Evolutionary conservation across 108 stramenopile genomes (phyloP).

Genomic region (Schizochytrium sp.): DNA sequence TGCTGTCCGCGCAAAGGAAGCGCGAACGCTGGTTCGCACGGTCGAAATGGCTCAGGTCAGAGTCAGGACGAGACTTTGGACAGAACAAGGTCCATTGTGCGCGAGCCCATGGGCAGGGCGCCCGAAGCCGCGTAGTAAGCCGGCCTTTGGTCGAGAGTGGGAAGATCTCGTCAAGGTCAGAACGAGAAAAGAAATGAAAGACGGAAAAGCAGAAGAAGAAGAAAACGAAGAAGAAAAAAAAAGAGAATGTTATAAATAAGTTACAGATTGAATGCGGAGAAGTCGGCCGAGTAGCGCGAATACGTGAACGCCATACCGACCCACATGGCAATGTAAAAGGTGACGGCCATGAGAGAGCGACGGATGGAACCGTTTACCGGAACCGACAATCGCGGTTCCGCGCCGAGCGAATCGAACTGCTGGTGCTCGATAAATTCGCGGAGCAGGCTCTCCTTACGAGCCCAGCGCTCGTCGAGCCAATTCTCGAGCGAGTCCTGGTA

Average conservation of each 20-base stretch:
- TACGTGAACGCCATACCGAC: neutral
- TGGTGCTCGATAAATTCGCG: conserved; percentile 24
- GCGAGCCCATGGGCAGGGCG: too few species aligned
- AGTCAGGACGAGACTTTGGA: neutral
- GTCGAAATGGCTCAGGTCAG: neutral
- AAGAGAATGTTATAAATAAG: neutral
- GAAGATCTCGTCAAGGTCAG: too few species aligned
- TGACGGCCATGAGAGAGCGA: conserved; percentile 4
- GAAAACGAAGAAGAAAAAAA: too few species aligned
- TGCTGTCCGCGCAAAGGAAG: neutral
- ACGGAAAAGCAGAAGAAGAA: too few species aligned
- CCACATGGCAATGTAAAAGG: conserved; percentile 2
- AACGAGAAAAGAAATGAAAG: too few species aligned
- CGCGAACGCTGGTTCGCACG: neutral
- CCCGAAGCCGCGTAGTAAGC: too few species aligned
- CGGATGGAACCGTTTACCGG: neutral
- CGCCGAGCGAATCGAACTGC: conserved; percentile 12
- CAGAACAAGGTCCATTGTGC: too few species aligned
- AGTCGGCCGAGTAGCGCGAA: neutral
- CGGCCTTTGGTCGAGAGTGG: too few species aligned
- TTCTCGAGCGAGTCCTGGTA: neutral
- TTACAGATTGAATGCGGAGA: neutral
- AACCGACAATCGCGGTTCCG: neutral
- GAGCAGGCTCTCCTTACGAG: conserved; percentile 38
- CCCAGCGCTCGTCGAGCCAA: conserved; percentile 24